Percentiles rank a stretch among this genome's conserved stretches.
These are phyloP conservation scores for Leccinum griseonigrum DNA, from an alignment of 1,284 basidiomycete genomes.

Conservation along the genomic window DNA sequence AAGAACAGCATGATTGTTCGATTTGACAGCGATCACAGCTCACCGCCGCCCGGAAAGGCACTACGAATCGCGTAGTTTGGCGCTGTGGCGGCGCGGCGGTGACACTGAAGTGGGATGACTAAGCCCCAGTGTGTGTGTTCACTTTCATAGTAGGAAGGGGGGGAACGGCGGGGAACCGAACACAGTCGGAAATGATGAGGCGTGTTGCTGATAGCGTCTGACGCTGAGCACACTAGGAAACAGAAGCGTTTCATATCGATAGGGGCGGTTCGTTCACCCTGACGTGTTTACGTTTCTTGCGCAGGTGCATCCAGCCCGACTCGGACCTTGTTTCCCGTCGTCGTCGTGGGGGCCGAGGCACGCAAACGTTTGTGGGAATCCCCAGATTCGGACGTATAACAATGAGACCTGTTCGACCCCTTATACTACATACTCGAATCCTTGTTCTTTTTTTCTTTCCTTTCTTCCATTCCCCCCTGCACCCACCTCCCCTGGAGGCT, in stretches of 20 bases:
- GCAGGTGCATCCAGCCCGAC: not conserved
- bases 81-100: not conserved
- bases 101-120: not conserved
- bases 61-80: not conserved
- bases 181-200: not conserved
- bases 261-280: conserved; percentile 8
- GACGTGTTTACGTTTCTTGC: conserved; percentile 4
- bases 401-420: not conserved
- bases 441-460: not conserved
- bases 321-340: not conserved
- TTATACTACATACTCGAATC: not conserved
- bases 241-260: conserved; percentile 5
- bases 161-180: not conserved
- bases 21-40: not conserved
- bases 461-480: not conserved
- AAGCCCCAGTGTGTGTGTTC: not conserved
- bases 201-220: not conserved
- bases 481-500: not conserved
- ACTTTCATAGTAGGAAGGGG: not conserved
- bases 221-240: not conserved
- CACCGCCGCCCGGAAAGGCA: not conserved
- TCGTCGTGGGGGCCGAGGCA: not conserved
- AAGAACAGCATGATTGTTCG: not conserved
- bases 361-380: not conserved
- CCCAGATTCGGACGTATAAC: not conserved